Evolutionary conservation across 2,329 filamentous ascomycete genomes (phyloP).

Genomic region (Neonectria ditissima): DNA sequence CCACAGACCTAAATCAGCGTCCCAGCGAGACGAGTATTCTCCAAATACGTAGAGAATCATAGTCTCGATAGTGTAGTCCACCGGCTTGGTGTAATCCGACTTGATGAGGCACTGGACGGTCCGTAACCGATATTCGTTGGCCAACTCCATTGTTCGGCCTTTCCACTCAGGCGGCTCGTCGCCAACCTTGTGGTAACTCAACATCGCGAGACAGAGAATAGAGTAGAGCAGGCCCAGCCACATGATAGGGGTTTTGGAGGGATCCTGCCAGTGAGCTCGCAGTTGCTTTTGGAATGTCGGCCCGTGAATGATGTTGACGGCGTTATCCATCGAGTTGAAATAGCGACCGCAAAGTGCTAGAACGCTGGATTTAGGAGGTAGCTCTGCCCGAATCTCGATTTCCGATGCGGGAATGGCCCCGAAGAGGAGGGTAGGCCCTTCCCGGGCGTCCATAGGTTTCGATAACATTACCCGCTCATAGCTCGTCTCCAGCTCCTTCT

Average conservation of each 20-base stretch:
- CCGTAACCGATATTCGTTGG: conserved; percentile 73
- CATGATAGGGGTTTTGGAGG: conserved; percentile 77
- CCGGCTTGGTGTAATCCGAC: conserved; percentile 81
- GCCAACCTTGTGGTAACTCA: conserved; percentile 82
- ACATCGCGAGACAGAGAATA: conserved; percentile 80
- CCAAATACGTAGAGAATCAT: conserved; percentile 81
- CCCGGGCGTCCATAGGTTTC: conserved; percentile 69
- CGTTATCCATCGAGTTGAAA: conserved; percentile 83
- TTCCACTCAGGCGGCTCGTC: conserved; percentile 85
- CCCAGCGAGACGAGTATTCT: conserved; percentile 78
- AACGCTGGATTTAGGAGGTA: conserved; percentile 86
- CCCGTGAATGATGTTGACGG: conserved; percentile 81
- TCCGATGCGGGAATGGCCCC: conserved; percentile 79
- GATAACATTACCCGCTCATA: conserved; percentile 79
- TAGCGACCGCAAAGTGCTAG: conserved; percentile 88
- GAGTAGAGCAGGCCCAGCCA: conserved; percentile 84
- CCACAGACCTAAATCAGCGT: conserved; percentile 77
- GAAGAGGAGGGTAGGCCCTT: conserved; percentile 83
- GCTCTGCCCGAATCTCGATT: conserved; percentile 79
- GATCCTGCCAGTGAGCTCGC: conserved; percentile 75
- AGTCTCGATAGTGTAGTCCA: conserved; percentile 82
- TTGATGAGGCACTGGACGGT: conserved; percentile 83
- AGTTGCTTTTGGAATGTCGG: conserved; percentile 86
- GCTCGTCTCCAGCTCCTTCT: conserved; percentile 88
- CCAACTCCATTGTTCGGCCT: conserved; percentile 71